Percentiles rank a stretch among this genome's conserved stretches.
Evolutionary conservation across 805 yeast species (phyloP).

Genomic region (Diddensiella santjacobensis): DNA sequence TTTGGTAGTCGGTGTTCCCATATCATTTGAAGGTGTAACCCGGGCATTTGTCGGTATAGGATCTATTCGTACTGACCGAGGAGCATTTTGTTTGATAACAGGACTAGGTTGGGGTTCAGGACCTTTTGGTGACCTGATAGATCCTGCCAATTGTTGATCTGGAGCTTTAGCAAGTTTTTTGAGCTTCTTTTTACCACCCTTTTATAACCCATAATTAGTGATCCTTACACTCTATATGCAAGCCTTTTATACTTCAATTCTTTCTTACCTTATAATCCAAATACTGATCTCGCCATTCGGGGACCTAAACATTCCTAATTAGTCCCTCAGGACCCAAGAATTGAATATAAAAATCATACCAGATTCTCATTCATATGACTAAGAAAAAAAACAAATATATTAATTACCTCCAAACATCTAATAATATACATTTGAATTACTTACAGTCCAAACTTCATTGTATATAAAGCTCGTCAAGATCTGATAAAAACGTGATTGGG

Average conservation of each 20-base stretch:
- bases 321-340: neutral
- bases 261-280: constrained; percentile 36
- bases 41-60: neutral
- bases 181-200: constrained; percentile 51
- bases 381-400: neutral
- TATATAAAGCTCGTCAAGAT: no score
- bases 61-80: constrained; percentile 8
- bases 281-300: constrained; percentile 44
- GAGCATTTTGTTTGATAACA: constrained; percentile 5
- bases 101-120: neutral
- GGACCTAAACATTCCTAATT: constrained; percentile 30
- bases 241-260: no score
- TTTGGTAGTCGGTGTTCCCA: neutral
- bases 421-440: constrained; percentile 5
- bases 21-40: neutral
- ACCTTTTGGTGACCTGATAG: neutral
- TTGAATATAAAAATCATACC: constrained; percentile 13
- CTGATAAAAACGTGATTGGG: neutral
- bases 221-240: neutral
- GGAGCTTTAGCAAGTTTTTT: constrained; percentile 34
- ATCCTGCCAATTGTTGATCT: constrained; percentile 2
- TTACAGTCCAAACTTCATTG: constrained; percentile 30
- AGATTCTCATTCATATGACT: constrained; percentile 31
- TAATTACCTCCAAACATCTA: neutral
- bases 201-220: neutral